These are phyloP conservation scores for Cyberlindnera nakhonratchasimensis DNA, from an alignment of 805 yeast species.

Conservation along the genomic window DNA sequence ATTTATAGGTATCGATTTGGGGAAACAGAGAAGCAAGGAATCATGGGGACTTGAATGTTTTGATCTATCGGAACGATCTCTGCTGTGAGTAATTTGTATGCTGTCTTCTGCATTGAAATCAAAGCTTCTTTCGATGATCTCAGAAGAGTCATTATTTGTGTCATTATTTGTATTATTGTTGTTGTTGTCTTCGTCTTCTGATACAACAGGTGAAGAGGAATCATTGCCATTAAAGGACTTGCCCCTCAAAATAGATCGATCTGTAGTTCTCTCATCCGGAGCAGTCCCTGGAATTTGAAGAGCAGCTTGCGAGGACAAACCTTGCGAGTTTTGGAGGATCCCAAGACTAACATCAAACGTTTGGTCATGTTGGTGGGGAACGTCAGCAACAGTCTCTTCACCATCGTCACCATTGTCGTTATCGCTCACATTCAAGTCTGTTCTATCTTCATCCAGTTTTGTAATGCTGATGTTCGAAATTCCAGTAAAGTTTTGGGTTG, in stretches of 20 bases:
- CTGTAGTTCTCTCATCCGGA: slow-evolving; percentile 16
- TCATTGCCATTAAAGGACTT: neutral
- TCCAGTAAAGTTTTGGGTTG: slow-evolving; percentile 2
- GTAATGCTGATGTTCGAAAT: neutral
- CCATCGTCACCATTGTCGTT: slow-evolving; percentile 5
- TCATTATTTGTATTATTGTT: neutral
- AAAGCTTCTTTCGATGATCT: neutral
- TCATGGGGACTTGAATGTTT: slow-evolving; percentile 6
- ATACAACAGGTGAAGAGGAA: slow-evolving; percentile 21
- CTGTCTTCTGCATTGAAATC: slow-evolving; percentile 24
- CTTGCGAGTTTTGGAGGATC: neutral
- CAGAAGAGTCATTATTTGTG: slow-evolving; percentile 7
- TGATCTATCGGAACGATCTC: neutral
- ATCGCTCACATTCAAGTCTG: neutral
- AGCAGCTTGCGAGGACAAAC: slow-evolving; percentile 17
- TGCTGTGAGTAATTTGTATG: slow-evolving; percentile 13
- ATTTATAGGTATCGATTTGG: neutral
- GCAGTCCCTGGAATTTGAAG: slow-evolving; percentile 27
- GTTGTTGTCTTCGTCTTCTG: slow-evolving; percentile 24
- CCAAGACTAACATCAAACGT: slow-evolving; percentile 3
- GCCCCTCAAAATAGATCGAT: neutral
- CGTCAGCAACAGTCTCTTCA: slow-evolving; percentile 10
- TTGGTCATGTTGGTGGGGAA: neutral
- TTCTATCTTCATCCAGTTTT: neutral
- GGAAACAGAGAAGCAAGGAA: slow-evolving; percentile 4